Conservation (phyloP, 345 rosid species). For the Jatropha curcas region DNA sequence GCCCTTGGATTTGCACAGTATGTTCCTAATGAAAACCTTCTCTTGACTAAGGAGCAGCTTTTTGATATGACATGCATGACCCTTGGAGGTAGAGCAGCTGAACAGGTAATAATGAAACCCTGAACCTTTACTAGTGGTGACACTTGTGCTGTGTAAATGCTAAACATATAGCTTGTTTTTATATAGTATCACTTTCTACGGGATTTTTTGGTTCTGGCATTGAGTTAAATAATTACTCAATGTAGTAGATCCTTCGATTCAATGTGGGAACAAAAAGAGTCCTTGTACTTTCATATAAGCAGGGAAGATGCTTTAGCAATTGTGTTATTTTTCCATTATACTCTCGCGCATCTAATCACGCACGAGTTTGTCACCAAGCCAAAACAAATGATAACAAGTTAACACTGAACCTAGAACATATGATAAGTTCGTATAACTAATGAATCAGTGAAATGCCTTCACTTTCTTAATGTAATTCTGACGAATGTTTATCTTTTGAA, state of each 20-base stretch:
- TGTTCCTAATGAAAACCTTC: constrained; percentile 91
- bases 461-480: not conserved
- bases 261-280: too few species aligned
- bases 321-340: not conserved
- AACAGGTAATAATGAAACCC: constrained; percentile 53
- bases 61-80: constrained; percentile 95
- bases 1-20: constrained; percentile 94
- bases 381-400: not conserved
- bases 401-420: not conserved
- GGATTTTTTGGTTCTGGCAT: too few species aligned
- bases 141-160: not conserved
- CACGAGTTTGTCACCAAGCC: not conserved
- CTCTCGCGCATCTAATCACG: not conserved
- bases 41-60: constrained; percentile 90
- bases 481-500: not conserved
- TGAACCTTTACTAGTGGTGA: too few species aligned
- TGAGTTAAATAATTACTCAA: too few species aligned
- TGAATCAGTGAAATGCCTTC: not conserved
- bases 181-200: not conserved
- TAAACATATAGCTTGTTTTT: not conserved
- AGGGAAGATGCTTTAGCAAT: too few species aligned
- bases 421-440: not conserved
- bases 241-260: too few species aligned
- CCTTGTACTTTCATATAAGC: too few species aligned
- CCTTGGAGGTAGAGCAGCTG: constrained; percentile 94